These are phyloP conservation scores for Talaromyces sp. DNA, from an alignment of 2,329 filamentous ascomycete species.

Conservation along the genomic window DNA sequence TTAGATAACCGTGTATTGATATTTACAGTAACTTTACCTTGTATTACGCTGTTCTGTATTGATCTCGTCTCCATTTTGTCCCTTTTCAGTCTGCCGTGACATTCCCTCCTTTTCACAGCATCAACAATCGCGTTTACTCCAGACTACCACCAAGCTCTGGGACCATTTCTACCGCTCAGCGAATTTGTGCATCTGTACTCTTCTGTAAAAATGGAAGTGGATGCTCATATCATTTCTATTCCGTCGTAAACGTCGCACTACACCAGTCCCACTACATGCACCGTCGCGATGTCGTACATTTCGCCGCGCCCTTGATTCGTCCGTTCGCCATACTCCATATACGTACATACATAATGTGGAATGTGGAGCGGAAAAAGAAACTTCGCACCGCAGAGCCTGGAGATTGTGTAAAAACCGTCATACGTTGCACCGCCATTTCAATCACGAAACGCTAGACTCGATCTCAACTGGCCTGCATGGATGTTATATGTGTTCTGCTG, in stretches of 20 bases:
- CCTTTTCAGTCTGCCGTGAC: background rate
- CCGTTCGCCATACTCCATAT: background rate
- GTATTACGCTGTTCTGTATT: background rate
- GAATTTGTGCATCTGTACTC: background rate
- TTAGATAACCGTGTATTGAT: background rate
- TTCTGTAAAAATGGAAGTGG: background rate
- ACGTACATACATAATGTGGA: conserved; percentile 1
- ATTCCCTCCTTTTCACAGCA: background rate
- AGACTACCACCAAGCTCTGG: background rate
- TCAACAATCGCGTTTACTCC: background rate
- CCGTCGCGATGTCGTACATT: conserved; percentile 10
- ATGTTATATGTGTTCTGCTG: background rate
- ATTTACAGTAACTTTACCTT: background rate
- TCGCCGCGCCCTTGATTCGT: background rate
- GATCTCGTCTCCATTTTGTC: background rate
- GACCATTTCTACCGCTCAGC: background rate
- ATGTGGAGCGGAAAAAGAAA: conserved; percentile 12
- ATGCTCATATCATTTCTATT: background rate
- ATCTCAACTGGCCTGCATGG: background rate
- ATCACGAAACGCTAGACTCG: background rate
- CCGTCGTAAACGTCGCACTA: background rate
- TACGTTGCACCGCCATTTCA: conserved; percentile 7
- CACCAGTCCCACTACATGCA: background rate
- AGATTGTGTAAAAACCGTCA: conserved; percentile 1
- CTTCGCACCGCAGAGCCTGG: background rate